Base-by-base conservation (phyloP, 2,329 filamentous ascomycete species). In the Geosmithia morbida region DNA sequence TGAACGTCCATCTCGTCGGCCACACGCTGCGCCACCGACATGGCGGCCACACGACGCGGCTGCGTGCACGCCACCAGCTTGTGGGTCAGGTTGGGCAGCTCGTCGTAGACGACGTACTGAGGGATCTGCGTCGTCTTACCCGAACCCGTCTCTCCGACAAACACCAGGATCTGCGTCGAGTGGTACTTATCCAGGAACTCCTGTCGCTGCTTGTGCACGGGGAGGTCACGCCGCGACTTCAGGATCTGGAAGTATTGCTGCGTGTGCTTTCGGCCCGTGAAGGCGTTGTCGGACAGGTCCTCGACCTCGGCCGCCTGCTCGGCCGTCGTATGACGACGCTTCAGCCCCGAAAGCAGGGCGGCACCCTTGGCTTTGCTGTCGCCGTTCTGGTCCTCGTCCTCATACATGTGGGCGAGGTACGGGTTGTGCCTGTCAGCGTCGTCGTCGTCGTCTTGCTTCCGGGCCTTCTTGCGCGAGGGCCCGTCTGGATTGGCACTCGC, bases 101-200 rank as follows among this genome's bases (percentile, higher is more conserved):
- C 92, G 67, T 98, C 92, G 72, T 85, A 97, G 41, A 98, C 79
- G 54, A 98, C 90, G 64, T 96, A 98, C 65, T 98, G 92, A 2
- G 92, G 92, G 51, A 98, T 97, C 71, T 98, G 92, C 0, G 92
- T 98, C 4, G 92, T 98, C 72, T 98, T 98, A 70, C 92, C 92
- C 54, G 92, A 98, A 79, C 94, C 92, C 8, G 92, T 98, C 73
- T 98, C 92, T 70, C 92, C 92, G 53, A 98, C 92, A 59, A 98
- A 96, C 58, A 98, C 92, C 51, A 98, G 80, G 55, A 98, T 96
- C 67, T 98, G 92, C 20, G 83, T 87, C 57, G 84, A 80, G 58
- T 98, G 94, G 68, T 94, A 98, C 59, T 94, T 79, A 60, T 89
- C 72, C 50, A 98, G 75, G 61, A 98, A 98, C 62, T 98, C 92